Percentiles rank a stretch among this genome's conserved stretches.
Evolutionary conservation across 2,329 filamentous ascomycete species (phyloP).

Genomic region (Cytospora mali): DNA sequence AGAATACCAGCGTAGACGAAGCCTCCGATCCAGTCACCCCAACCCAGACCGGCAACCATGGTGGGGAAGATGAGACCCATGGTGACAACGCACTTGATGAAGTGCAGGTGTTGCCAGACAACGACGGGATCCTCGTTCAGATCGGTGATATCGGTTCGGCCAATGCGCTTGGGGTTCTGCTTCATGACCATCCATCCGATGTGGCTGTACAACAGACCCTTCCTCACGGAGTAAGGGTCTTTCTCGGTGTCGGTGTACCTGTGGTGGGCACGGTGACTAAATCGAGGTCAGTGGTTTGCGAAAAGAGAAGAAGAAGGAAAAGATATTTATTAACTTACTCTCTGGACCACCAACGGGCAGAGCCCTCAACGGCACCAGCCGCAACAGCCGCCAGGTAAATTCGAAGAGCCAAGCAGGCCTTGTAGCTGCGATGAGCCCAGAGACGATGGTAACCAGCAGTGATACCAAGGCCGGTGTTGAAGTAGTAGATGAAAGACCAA

Average conservation of each 20-base stretch:
- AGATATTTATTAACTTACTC: slow-evolving; percentile 47
- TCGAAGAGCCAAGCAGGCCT: slow-evolving; percentile 73
- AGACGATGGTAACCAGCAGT: slow-evolving; percentile 81
- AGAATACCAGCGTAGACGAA: slow-evolving; percentile 85
- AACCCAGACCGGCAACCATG: slow-evolving; percentile 74
- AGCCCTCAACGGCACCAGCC: slow-evolving; percentile 82
- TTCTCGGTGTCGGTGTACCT: slow-evolving; percentile 91
- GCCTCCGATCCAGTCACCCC: slow-evolving; percentile 80
- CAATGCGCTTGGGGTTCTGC: slow-evolving; percentile 87
- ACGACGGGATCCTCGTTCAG: slow-evolving; percentile 85
- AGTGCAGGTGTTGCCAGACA: slow-evolving; percentile 86
- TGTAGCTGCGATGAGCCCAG: slow-evolving; percentile 86
- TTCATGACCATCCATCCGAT: slow-evolving; percentile 93
- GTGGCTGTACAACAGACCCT: slow-evolving; percentile 82
- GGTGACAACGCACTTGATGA: slow-evolving; percentile 75
- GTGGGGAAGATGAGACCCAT: slow-evolving; percentile 80
- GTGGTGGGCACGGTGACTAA: slow-evolving; percentile 77
- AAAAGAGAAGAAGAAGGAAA: too few species aligned
- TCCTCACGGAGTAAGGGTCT: slow-evolving; percentile 88
- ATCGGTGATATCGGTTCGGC: slow-evolving; percentile 85
- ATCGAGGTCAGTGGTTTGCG: background rate
- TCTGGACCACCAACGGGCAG: slow-evolving; percentile 86
- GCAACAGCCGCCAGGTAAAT: slow-evolving; percentile 82
- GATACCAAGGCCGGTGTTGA: slow-evolving; percentile 79
- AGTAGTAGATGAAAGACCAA: slow-evolving; percentile 79